Evolutionary conservation across 2,329 filamentous ascomycete genomes (phyloP).

Genomic region (Thielaviopsis ethacetica): DNA sequence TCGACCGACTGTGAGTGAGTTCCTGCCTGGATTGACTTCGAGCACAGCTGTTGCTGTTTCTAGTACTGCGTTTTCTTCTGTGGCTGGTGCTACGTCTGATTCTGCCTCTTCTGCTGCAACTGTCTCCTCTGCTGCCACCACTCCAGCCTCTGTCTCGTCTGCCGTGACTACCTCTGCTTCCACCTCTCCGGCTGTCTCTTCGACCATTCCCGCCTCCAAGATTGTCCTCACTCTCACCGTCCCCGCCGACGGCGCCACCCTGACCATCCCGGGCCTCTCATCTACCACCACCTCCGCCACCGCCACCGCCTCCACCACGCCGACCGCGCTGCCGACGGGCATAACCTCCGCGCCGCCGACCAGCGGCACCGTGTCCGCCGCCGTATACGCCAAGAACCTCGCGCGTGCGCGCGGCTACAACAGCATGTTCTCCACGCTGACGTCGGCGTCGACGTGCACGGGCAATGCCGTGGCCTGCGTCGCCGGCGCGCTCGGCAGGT

Average conservation of each 20-base stretch:
- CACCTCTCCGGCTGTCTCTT: not conserved
- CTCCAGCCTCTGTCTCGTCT: not conserved
- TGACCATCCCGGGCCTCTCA: not conserved
- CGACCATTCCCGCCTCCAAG: not conserved
- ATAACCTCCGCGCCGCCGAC: constrained; percentile 21
- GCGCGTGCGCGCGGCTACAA: constrained; percentile 30
- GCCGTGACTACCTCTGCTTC: not conserved
- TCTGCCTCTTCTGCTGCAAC: too few relatives aligned
- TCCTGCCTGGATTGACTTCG: not conserved
- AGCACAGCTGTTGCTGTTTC: not conserved
- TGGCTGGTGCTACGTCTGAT: too few relatives aligned
- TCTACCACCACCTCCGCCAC: not conserved
- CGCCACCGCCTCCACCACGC: constrained; percentile 14
- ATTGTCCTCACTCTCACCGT: not conserved
- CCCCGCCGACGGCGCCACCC: not conserved
- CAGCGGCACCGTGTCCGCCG: constrained; percentile 25
- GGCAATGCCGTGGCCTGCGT: constrained; percentile 36
- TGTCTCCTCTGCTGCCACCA: not conserved
- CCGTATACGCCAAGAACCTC: constrained; percentile 29
- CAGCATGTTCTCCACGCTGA: constrained; percentile 27
- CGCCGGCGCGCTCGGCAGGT: constrained; percentile 30
- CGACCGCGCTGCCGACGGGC: constrained; percentile 26
- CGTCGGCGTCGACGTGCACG: constrained; percentile 29
- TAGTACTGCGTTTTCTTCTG: not conserved
- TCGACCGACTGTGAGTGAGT: not conserved